Percentiles rank a stretch among this genome's conserved stretches.
These are phyloP conservation scores for Graphiopsis chlorocephala DNA, from an alignment of 2,329 filamentous ascomycete genomes.

Conservation along the genomic window DNA sequence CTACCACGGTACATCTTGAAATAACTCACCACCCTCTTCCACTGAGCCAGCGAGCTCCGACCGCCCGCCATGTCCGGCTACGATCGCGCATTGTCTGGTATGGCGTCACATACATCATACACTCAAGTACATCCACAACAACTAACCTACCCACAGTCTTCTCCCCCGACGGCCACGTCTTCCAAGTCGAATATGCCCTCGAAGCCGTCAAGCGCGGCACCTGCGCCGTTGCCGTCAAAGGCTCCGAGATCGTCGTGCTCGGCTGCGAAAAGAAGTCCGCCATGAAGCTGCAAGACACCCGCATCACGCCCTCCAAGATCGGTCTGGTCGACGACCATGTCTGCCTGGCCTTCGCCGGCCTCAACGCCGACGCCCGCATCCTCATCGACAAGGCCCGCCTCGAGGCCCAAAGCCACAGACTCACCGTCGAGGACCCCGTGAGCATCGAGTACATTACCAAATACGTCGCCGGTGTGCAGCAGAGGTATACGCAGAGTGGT, in stretches of 20 bases:
- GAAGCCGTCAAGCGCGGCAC: slow-evolving; percentile 99
- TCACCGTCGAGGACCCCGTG: slow-evolving; percentile 95
- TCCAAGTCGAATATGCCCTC: slow-evolving; percentile 98
- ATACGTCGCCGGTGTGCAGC: slow-evolving; percentile 95
- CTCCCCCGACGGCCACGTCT: slow-evolving; percentile 98
- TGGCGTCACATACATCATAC: slow-evolving; percentile 36
- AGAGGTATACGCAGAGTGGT: slow-evolving; percentile 97
- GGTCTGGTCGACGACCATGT: slow-evolving; percentile 93
- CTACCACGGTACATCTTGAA: not conserved
- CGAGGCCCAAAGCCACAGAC: slow-evolving; percentile 93
- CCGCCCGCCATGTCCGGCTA: slow-evolving; percentile 76
- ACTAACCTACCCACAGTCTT: slow-evolving; percentile 62
- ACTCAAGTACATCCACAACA: slow-evolving; percentile 3
- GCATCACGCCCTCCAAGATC: slow-evolving; percentile 98
- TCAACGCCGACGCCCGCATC: slow-evolving; percentile 97
- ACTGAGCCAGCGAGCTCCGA: slow-evolving; percentile 20
- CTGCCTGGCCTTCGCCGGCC: slow-evolving; percentile 91
- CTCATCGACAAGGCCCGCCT: slow-evolving; percentile 96
- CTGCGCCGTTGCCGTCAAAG: slow-evolving; percentile 97
- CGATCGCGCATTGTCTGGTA: slow-evolving; percentile 98
- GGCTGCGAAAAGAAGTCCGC: slow-evolving; percentile 98
- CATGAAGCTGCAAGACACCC: slow-evolving; percentile 98
- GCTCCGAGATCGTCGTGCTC: slow-evolving; percentile 86
- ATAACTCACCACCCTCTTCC: not conserved
- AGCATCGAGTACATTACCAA: slow-evolving; percentile 99